Conservation (phyloP, 1,284 basidiomycete genomes). For the Ganoderma multipileum region DNA sequence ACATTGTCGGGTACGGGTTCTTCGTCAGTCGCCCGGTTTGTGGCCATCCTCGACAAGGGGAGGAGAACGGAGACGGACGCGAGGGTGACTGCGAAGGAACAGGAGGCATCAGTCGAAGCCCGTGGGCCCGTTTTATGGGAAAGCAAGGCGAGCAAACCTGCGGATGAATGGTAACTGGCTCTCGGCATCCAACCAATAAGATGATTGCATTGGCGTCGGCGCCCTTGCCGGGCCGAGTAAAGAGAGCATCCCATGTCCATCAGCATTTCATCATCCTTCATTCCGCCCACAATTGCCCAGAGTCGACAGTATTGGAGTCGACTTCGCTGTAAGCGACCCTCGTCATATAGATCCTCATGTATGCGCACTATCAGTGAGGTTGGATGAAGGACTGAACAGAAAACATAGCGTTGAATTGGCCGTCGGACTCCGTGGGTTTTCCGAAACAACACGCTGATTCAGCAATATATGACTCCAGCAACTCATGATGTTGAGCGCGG, state of each 20-base stretch:
- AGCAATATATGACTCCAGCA: neutral
- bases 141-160: neutral
- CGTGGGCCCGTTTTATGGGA: neutral
- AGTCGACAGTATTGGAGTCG: neutral
- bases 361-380: neutral
- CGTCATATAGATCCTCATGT: neutral
- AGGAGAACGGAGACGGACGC: constrained; percentile 7
- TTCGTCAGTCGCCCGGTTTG: constrained; percentile 27
- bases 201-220: neutral
- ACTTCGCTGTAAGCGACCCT: neutral
- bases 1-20: constrained; percentile 30
- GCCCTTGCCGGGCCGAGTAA: neutral
- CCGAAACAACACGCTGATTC: neutral
- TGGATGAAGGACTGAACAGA: neutral
- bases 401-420: neutral
- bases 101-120: neutral
- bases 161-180: neutral
- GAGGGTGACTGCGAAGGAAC: constrained; percentile 1
- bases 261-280: neutral
- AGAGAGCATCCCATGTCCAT: neutral
- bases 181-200: neutral
- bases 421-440: neutral
- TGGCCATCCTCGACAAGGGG: constrained; percentile 13
- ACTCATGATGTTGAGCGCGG: neutral
- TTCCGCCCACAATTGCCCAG: no score